Evolutionary conservation across 83 land plant genomes (phyloP).

Genomic region (Diphasiastrum complanatum): DNA sequence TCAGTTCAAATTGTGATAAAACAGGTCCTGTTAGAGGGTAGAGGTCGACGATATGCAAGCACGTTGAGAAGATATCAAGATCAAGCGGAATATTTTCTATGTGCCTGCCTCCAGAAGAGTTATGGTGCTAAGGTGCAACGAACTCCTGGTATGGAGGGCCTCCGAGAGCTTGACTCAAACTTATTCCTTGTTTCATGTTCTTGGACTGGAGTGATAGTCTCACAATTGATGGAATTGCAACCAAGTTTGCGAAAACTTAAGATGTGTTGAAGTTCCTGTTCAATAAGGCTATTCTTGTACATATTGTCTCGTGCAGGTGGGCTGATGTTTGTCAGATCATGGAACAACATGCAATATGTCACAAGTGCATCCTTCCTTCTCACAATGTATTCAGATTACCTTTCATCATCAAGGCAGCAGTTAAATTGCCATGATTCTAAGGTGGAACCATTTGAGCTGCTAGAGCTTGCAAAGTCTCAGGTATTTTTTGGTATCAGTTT

Average conservation of each 20-base stretch:
- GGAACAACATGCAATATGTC: constrained; percentile 63
- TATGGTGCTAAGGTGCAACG: constrained; percentile 32
- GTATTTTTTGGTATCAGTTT: too few relatives aligned
- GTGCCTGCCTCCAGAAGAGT: constrained; percentile 45
- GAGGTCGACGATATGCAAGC: constrained; percentile 19
- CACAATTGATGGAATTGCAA: not conserved
- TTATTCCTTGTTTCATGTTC: not conserved
- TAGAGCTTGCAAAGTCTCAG: constrained; percentile 34
- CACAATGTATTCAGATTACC: constrained; percentile 32
- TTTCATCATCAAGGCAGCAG: constrained; percentile 22
- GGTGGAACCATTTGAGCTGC: constrained; percentile 25
- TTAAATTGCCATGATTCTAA: constrained; percentile 31
- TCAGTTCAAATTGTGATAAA: not conserved
- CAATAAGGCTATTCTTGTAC: not conserved
- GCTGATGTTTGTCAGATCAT: constrained; percentile 32
- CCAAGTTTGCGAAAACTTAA: not conserved
- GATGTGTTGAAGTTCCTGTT: not conserved
- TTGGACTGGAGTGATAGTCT: not conserved
- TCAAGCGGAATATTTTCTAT: constrained; percentile 44
- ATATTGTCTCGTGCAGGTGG: constrained; percentile 46
- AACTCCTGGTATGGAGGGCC: constrained; percentile 35
- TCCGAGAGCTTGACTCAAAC: too few relatives aligned
- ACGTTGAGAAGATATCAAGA: constrained; percentile 38
- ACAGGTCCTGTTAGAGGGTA: constrained; percentile 40
- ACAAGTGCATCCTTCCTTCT: constrained; percentile 41